phyloP scores from a whole-genome alignment of 164 flowering plant species.

The Tinospora cordifolia region DNA sequence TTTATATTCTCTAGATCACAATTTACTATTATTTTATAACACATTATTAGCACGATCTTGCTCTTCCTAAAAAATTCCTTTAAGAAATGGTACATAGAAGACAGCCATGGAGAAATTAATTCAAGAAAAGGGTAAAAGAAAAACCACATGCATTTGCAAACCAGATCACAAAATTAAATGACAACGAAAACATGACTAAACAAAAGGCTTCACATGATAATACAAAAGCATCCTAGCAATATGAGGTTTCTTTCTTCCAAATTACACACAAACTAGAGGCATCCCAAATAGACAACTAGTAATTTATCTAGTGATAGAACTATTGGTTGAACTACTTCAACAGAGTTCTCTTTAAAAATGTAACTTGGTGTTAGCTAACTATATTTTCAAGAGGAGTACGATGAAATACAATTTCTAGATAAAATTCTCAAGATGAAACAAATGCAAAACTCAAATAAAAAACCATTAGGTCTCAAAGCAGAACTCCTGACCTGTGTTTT shows the following conservation, averaged over 20 bases:
- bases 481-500: conserved; percentile 13
- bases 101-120: not conserved
- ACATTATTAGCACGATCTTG: too few relatives aligned
- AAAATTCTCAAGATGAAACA: not conserved
- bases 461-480: not conserved
- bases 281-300: not conserved
- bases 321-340: not conserved
- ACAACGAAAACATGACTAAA: not conserved
- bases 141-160: not conserved
- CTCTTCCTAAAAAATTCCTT: too few relatives aligned
- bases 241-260: not conserved
- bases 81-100: too few relatives aligned
- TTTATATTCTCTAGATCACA: too few relatives aligned
- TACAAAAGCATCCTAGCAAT: not conserved
- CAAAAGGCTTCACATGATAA: not conserved
- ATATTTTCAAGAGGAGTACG: not conserved
- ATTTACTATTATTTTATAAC: too few relatives aligned
- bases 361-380: not conserved
- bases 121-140: not conserved
- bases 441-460: not conserved
- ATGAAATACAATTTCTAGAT: not conserved
- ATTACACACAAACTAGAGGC: not conserved
- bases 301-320: not conserved
- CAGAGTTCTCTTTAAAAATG: not conserved
- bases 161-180: not conserved